Evolutionary conservation across 139 green algal genomes (phyloP).

Genomic region (Chlorella vulgaris): DNA sequence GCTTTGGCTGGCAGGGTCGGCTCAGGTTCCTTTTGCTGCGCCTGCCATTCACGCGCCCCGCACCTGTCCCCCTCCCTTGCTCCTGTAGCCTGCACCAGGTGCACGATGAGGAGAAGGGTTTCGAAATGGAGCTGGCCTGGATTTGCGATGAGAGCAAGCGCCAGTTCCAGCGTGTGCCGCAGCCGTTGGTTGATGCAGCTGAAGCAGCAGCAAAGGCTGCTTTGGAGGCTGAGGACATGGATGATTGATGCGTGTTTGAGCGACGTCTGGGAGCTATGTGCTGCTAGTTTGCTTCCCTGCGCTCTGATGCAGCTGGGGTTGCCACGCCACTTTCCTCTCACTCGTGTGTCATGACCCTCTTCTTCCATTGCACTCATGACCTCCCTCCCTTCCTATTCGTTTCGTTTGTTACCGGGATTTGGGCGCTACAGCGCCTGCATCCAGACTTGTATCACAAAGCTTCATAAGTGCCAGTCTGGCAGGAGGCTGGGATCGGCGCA

Average conservation of each 20-base stretch:
- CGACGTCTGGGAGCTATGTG: neutral
- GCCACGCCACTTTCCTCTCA: neutral
- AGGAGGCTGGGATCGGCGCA: no score
- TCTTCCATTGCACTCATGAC: no score
- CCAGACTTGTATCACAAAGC: neutral
- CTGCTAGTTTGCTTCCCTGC: neutral
- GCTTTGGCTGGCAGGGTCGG: no score
- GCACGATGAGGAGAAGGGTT: slow-evolving; percentile 98
- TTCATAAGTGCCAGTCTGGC: no score
- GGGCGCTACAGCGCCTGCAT: no score
- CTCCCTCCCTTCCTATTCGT: no score
- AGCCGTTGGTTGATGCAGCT: slow-evolving; percentile 74
- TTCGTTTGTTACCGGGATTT: no score
- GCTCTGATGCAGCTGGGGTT: neutral
- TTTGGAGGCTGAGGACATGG: slow-evolving; percentile 87
- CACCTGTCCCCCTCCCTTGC: neutral
- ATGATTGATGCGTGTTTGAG: slow-evolving; percentile 46
- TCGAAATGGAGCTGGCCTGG: slow-evolving; percentile 98
- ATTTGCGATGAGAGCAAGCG: slow-evolving; percentile 88
- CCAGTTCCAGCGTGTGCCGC: slow-evolving; percentile 81
- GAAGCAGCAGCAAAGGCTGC: slow-evolving; percentile 82
- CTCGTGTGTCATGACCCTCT: neutral
- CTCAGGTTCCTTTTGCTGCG: no score
- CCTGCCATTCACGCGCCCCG: neutral
- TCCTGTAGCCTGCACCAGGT: slow-evolving; percentile 81